These are phyloP conservation scores for Blastocystis sp. DNA, from an alignment of 352 stramenopile species.

Conservation along the genomic window DNA sequence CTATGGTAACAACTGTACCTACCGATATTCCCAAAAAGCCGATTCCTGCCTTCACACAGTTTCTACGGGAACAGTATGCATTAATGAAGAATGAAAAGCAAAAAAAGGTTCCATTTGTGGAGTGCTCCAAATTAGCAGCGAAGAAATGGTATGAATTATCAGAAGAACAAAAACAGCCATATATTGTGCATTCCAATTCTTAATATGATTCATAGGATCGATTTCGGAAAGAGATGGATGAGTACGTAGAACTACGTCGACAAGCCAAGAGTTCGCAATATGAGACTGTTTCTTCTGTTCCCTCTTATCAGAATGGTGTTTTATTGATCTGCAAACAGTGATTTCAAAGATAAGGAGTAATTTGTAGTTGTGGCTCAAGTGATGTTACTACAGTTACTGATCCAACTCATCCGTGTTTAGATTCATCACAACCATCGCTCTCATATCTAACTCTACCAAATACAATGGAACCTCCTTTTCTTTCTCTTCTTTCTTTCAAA, in stretches of 20 bases:
- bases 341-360: neutral
- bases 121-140: conserved; percentile 46
- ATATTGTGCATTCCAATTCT: neutral
- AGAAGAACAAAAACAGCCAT: conserved; percentile 30
- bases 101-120: conserved; percentile 31
- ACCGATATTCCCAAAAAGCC: neutral
- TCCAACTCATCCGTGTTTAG: neutral
- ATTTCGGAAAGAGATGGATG: conserved; percentile 50
- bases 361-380: conserved; percentile 13
- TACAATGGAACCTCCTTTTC: neutral
- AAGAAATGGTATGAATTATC: conserved; percentile 22
- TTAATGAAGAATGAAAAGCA: neutral
- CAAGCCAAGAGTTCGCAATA: neutral
- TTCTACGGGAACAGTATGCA: conserved; percentile 29
- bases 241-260: neutral
- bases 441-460: neutral
- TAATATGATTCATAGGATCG: conserved; percentile 32
- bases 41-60: conserved; percentile 56
- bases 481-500: neutral
- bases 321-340: neutral
- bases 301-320: neutral
- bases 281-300: neutral
- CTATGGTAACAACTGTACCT: neutral
- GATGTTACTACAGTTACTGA: neutral
- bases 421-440: neutral